These are phyloP conservation scores for Amanita exitialis DNA, from an alignment of 768 basidiomycete species.

Conservation along the genomic window DNA sequence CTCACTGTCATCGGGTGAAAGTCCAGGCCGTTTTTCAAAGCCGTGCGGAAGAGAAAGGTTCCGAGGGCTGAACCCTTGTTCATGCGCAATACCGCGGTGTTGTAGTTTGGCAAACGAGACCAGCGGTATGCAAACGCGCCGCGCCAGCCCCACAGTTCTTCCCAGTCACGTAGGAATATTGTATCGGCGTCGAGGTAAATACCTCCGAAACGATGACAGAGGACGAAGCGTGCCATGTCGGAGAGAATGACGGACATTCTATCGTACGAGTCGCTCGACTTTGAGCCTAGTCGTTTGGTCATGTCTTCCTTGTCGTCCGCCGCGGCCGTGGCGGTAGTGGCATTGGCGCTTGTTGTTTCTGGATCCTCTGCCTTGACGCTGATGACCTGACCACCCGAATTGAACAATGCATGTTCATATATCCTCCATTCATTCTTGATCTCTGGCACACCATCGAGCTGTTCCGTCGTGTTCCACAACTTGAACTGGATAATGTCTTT, in stretches of 20 bases:
- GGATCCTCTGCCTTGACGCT: constrained; percentile 31
- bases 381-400: constrained; percentile 75
- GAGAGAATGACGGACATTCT: constrained; percentile 86
- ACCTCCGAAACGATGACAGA: constrained; percentile 90
- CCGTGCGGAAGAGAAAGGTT: constrained; percentile 86
- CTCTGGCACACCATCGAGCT: constrained; percentile 80
- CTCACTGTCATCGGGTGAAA: constrained; percentile 94
- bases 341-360: constrained; percentile 28
- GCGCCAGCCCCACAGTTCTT: constrained; percentile 92
- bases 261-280: constrained; percentile 82
- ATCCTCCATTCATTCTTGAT: constrained; percentile 82
- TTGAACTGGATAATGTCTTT: constrained; percentile 85
- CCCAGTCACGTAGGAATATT: constrained; percentile 89
- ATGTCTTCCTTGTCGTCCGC: constrained; percentile 39
- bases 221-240: constrained; percentile 94
- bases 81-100: constrained; percentile 87
- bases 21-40: constrained; percentile 82
- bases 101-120: constrained; percentile 88
- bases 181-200: constrained; percentile 94
- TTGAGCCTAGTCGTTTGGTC: constrained; percentile 77
- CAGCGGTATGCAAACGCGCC: constrained; percentile 94
- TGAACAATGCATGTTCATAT: constrained; percentile 69
- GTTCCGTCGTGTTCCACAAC: constrained; percentile 96
- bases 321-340: constrained; percentile 44
- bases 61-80: constrained; percentile 85